These are phyloP conservation scores for Rhododendron mucronatum DNA, from an alignment of 148 eudicot species.

Conservation along the genomic window DNA sequence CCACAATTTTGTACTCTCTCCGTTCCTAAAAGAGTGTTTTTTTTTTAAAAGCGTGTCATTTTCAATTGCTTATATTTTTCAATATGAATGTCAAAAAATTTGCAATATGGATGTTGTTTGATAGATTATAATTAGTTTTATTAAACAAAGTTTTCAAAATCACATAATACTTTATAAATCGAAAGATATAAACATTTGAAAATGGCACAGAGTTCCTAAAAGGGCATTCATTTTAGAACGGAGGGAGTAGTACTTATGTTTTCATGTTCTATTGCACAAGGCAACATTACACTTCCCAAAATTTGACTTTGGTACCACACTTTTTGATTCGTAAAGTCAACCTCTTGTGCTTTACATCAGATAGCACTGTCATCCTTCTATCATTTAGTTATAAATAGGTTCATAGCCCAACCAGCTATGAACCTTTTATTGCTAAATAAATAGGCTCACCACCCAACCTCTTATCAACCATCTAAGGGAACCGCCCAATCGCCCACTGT, in stretches of 20 bases:
- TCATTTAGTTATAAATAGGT: background rate
- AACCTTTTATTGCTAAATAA: background rate
- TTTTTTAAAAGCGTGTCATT: no score
- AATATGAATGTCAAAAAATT: no score
- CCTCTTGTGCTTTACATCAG: background rate
- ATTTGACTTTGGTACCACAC: background rate
- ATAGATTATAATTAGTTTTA: no score
- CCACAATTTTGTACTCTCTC: background rate
- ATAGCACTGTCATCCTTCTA: background rate
- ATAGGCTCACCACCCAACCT: background rate
- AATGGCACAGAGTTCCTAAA: no score
- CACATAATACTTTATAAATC: no score
- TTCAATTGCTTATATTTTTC: no score
- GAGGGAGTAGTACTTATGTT: background rate
- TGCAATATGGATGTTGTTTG: no score
- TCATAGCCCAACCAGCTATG: background rate
- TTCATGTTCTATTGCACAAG: background rate
- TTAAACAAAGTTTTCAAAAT: no score
- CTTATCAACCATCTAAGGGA: background rate
- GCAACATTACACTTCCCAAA: background rate
- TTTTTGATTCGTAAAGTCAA: background rate
- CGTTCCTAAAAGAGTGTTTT: no score
- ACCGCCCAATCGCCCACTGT: background rate
- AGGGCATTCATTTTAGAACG: no score
- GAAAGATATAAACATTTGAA: no score